Percentiles rank a stretch among this genome's conserved stretches.
Evolutionary conservation across 2,329 filamentous ascomycete genomes (phyloP).

Genomic region (Venturiaceae sp.): DNA sequence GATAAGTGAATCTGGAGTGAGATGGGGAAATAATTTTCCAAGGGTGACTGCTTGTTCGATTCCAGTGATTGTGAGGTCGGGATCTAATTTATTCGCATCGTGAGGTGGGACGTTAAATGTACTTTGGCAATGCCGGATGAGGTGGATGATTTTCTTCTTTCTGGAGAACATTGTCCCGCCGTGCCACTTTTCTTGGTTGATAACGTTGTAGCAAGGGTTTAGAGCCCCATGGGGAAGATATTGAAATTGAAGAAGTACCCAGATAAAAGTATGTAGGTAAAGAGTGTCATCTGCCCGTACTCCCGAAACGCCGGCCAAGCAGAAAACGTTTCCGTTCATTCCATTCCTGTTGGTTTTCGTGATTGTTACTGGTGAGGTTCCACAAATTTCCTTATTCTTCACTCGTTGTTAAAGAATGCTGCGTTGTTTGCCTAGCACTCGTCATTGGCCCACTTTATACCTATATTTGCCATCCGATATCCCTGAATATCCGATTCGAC

Average conservation of each 20-base stretch:
- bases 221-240: not conserved
- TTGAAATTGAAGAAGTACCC: not conserved
- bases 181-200: not conserved
- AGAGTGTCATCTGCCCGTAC: not conserved
- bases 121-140: conserved; percentile 6
- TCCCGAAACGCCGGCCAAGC: not conserved
- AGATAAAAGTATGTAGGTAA: not conserved
- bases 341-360: not conserved
- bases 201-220: not conserved
- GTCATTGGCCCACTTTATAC: not conserved
- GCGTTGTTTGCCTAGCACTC: not conserved
- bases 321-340: not conserved
- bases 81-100: not conserved
- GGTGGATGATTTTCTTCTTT: conserved; percentile 2
- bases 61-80: not conserved
- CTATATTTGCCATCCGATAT: not conserved
- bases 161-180: not conserved
- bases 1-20: not conserved
- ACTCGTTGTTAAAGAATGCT: not conserved
- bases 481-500: not conserved
- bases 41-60: not conserved
- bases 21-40: conserved; percentile 2
- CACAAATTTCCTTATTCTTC: not conserved
- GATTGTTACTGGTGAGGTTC: not conserved
- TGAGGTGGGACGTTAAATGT: conserved; percentile 2